These are phyloP conservation scores for Acanthochlamys bracteata DNA, from an alignment of 106 monocot genomes.

Conservation along the genomic window DNA sequence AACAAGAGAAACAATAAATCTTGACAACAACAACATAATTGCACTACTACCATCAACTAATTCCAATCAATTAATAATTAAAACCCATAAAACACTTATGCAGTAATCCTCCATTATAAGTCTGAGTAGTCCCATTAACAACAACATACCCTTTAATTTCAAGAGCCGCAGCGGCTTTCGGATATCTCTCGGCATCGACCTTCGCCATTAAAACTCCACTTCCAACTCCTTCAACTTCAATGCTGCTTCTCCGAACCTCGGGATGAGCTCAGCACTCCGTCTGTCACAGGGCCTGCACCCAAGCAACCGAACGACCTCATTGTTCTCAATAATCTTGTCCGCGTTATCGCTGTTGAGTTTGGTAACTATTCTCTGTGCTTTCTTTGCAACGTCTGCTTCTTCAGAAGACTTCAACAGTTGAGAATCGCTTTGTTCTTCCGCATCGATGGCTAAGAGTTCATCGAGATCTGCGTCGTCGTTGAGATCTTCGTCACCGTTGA, in stretches of 20 bases:
- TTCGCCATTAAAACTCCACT: constrained; percentile 68
- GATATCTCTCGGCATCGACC: constrained; percentile 74
- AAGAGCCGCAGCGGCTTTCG: constrained; percentile 53
- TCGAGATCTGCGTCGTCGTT: constrained; percentile 24
- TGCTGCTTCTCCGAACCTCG: constrained; percentile 76
- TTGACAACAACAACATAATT: no score
- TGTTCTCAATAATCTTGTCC: constrained; percentile 43
- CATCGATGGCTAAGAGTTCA: constrained; percentile 77
- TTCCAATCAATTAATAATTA: neutral
- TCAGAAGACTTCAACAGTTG: constrained; percentile 1
- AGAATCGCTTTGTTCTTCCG: constrained; percentile 24
- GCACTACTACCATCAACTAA: neutral
- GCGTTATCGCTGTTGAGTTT: constrained; percentile 79
- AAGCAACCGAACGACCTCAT: constrained; percentile 58
- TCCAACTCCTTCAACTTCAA: constrained; percentile 46
- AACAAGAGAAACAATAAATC: no score
- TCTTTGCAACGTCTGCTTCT: constrained; percentile 44
- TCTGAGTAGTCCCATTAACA: constrained; percentile 48
- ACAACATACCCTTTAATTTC: constrained; percentile 68
- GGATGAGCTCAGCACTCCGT: constrained; percentile 90
- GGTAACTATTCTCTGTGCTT: constrained; percentile 64
- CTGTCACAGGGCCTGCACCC: constrained; percentile 90
- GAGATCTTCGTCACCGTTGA: neutral
- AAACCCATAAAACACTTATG: constrained; percentile 24
- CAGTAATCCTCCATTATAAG: constrained; percentile 61